Percentiles rank a stretch among this genome's conserved stretches.
Conservation (phyloP, 345 rosid species). For the thale cress (Arabidopsis thaliana) region DNA sequence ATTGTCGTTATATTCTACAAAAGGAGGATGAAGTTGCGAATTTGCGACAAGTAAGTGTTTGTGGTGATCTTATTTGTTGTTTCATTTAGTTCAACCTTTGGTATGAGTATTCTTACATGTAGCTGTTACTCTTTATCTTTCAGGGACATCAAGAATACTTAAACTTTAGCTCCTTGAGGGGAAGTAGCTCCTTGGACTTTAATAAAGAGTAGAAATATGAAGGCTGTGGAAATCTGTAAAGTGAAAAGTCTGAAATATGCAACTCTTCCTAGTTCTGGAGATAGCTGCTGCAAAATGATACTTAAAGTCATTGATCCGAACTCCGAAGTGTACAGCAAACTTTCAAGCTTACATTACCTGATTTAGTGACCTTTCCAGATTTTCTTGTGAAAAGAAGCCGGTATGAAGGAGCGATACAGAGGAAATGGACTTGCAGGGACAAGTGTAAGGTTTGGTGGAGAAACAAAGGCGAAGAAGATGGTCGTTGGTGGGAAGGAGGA, state of each 20-base stretch:
- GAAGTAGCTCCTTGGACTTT: conserved; percentile 81
- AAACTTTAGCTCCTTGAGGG: conserved; percentile 52
- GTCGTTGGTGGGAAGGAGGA: conserved; percentile 98
- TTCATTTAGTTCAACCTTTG: conserved; percentile 24
- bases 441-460: conserved; percentile 98
- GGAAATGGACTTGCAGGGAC: conserved; percentile 91
- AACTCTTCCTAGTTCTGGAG: conserved; percentile 91
- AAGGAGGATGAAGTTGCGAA: conserved; percentile 84
- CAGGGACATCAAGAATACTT: conserved; percentile 96
- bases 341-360: conserved; percentile 81
- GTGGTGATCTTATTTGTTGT: conserved; percentile 9
- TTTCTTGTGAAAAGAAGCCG: conserved; percentile 95
- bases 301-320: conserved; percentile 75
- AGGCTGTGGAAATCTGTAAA: conserved; percentile 84
- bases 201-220: conserved; percentile 56
- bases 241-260: conserved; percentile 85
- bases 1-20: conserved; percentile 89
- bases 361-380: conserved; percentile 86
- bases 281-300: conserved; percentile 94
- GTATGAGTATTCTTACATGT: background rate
- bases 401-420: conserved; percentile 72
- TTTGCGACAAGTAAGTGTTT: conserved; percentile 74
- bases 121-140: conserved; percentile 32
- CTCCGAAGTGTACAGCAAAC: conserved; percentile 59
- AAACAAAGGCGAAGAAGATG: conserved; percentile 81